phyloP scores from a whole-genome alignment of 2,329 filamentous ascomycete genomes.

The Chaetomium globosum region DNA sequence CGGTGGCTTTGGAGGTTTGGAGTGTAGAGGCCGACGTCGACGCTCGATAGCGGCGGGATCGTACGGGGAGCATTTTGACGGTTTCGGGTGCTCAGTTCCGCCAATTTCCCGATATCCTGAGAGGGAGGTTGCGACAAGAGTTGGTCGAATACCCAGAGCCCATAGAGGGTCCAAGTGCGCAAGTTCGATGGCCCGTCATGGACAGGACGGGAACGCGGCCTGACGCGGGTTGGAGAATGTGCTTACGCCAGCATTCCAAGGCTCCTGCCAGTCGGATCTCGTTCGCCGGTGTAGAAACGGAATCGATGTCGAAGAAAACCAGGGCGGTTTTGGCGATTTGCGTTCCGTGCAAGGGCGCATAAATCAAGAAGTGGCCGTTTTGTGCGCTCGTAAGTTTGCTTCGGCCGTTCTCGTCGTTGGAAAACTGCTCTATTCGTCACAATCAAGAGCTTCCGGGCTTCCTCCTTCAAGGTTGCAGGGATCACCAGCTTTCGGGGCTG shows the following conservation, averaged over 20 bases:
- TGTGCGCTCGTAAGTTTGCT: not conserved
- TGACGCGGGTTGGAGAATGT: constrained; percentile 6
- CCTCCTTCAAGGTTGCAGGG: not conserved
- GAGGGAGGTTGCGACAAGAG: not conserved
- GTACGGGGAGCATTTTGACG: constrained; percentile 52
- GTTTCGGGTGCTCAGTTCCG: constrained; percentile 15
- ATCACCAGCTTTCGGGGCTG: not conserved
- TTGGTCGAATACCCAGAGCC: constrained; percentile 38
- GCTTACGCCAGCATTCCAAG: constrained; percentile 31
- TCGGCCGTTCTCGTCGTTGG: not conserved
- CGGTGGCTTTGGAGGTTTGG: constrained; percentile 61
- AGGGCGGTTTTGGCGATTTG: not conserved
- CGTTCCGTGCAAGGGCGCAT: not conserved
- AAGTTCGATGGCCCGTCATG: constrained; percentile 36
- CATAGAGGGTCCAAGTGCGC: constrained; percentile 42
- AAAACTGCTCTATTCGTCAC: not conserved
- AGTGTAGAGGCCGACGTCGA: constrained; percentile 64
- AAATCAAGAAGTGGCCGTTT: not conserved
- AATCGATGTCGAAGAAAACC: not conserved
- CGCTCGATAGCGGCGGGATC: constrained; percentile 62
- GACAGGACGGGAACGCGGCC: constrained; percentile 24
- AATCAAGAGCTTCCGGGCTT: not conserved
- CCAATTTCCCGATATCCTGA: constrained; percentile 24
- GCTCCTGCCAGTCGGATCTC: constrained; percentile 6
- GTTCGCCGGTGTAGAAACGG: constrained; percentile 3